Evolutionary conservation across 1,284 basidiomycete species (phyloP), one percentile per base, ranked within the genome.

Genomic region (Apiotrichum veenhuisii): DNA sequence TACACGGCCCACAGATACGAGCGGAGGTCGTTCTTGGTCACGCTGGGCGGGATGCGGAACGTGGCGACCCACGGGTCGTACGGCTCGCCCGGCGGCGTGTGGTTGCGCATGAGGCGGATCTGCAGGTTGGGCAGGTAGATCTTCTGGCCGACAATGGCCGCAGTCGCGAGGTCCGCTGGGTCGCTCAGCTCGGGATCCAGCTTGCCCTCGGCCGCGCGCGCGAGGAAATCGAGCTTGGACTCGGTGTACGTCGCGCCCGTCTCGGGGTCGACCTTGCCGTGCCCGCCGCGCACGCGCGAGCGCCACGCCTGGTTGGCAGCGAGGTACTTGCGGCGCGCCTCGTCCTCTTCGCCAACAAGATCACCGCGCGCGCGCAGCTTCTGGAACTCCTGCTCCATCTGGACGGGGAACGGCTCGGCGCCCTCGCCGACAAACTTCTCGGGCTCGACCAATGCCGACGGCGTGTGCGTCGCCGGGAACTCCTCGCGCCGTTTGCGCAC

Each of bases 11-110:
- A 78, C 30, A 97, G 84, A 75, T 96, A 95, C 3, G 88, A 88
- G 46, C 91, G 86, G 34, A 97, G 80, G 76, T 93, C 91, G 61
- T 87, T 90, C 79, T 97, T 97, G 55, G 91, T 95, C 78, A 95
- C 82, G 52, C 84, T 85, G 57, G 85, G 86, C 1, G 81, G 80
- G 42, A 96, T 83, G 56, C 91, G 88, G 81, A 97, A 96, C 1
- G 94, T 97, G 9, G 93, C 93, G 74, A 92, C 88, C 79, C 87
- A 93, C 1, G 92, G 89, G 66, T 97, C 95, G 81, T 97, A 97
- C 5, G 89, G 80, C 67, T 89, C 78, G 0, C 88, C 89, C 1
- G 79, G 76, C 0, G 83, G 84, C 0, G 91, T 93, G 68, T 87
- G 78, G 76, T 97, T 97, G 40, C 89, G 85, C 45, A 95, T 85